Percentiles rank a stretch among this genome's conserved stretches.
These are phyloP conservation scores for Venturiaceae sp. DNA, from an alignment of 2,329 filamentous ascomycete genomes.

Conservation along the genomic window DNA sequence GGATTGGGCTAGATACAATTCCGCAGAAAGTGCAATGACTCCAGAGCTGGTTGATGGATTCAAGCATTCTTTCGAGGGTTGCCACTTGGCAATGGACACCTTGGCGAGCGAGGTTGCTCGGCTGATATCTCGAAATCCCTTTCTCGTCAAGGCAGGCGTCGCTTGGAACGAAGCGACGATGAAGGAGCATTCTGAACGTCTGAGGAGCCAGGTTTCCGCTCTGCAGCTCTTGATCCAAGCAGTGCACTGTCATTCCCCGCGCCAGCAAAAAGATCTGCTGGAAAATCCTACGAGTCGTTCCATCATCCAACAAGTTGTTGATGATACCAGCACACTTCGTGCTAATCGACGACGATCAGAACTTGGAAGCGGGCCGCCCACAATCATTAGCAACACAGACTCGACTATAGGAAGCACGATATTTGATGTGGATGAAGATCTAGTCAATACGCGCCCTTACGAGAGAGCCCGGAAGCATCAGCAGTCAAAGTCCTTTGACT, in stretches of 20 bases:
- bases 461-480: too few species aligned
- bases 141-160: conserved; percentile 1
- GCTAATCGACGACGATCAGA: conserved; percentile 13
- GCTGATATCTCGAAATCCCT: background rate
- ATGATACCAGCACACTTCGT: too few species aligned
- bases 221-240: conserved; percentile 28
- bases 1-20: conserved; percentile 21
- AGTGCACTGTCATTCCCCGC: too few species aligned
- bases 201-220: conserved; percentile 26
- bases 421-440: too few species aligned
- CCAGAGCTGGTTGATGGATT: conserved; percentile 10
- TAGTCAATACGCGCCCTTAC: too few species aligned
- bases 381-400: conserved; percentile 17
- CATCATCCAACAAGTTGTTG: too few species aligned
- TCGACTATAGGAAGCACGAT: conserved; percentile 19
- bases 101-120: conserved; percentile 17
- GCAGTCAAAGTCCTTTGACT: too few species aligned
- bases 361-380: too few species aligned
- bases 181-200: conserved; percentile 22
- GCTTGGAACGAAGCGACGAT: conserved; percentile 28
- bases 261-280: too few species aligned
- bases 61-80: conserved; percentile 11
- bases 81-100: conserved; percentile 9
- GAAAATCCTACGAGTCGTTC: too few species aligned
- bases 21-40: background rate